Conservation (phyloP, 768 basidiomycete species). For the Zangia roseola region DNA sequence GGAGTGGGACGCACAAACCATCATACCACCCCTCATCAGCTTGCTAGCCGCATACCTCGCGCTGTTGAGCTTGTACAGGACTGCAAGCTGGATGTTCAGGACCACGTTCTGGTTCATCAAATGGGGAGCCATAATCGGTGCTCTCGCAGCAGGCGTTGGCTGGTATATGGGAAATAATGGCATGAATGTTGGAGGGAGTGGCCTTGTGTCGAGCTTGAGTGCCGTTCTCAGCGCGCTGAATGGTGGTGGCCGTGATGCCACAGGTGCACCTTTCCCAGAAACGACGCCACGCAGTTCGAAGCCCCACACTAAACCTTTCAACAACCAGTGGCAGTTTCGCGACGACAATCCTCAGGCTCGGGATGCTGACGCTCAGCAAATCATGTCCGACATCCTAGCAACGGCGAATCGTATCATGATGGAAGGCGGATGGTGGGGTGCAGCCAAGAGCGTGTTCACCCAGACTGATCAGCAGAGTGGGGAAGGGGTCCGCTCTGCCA, state of each 20-base stretch:
- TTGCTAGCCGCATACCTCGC: conserved; percentile 74
- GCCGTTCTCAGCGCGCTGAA: conserved; percentile 43
- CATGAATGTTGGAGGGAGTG: conserved; percentile 30
- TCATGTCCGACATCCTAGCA: conserved; percentile 46
- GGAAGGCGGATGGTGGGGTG: conserved; percentile 41
- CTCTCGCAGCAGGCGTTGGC: conserved; percentile 51
- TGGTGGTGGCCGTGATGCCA: conserved; percentile 33
- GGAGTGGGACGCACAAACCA: conserved; percentile 64
- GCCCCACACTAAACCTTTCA: conserved; percentile 50
- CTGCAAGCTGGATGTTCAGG: conserved; percentile 71
- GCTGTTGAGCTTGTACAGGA: conserved; percentile 74
- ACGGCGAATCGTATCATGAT: conserved; percentile 29
- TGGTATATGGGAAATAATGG: conserved; percentile 50
- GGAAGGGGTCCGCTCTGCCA: conserved; percentile 7
- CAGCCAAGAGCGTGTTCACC: conserved; percentile 30
- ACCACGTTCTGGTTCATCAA: conserved; percentile 69
- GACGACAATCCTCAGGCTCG: conserved; percentile 23
- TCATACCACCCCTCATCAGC: conserved; percentile 74
- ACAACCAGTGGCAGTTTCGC: conserved; percentile 56
- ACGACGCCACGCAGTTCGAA: conserved; percentile 15
- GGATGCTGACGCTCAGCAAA: conserved; percentile 40
- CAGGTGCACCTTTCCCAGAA: conserved; percentile 23
- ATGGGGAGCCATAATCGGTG: conserved; percentile 65
- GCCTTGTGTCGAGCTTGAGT: conserved; percentile 40
- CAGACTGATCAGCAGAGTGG: conserved; percentile 8